A percentile compares a stretch with the other conserved stretches of the same genome.
Evolutionary conservation across 164 flowering plant genomes (phyloP).

Genomic region (Vitis rupestris): DNA sequence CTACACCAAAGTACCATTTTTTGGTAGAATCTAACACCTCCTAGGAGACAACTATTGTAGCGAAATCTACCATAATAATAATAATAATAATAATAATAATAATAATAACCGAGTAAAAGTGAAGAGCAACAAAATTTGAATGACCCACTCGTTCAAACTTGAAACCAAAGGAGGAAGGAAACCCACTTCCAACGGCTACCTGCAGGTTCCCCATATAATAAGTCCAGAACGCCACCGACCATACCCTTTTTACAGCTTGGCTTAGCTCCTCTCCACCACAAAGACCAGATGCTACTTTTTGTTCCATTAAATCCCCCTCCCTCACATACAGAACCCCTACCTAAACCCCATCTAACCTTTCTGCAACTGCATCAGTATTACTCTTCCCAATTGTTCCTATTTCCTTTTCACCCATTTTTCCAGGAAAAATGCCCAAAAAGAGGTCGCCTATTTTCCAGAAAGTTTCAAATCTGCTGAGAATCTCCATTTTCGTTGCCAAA

Average conservation of each 20-base stretch:
- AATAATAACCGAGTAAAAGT: no score
- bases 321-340: background rate
- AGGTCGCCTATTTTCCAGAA: constrained; percentile 35
- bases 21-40: no score
- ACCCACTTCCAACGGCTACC: constrained; percentile 30
- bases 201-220: constrained; percentile 3
- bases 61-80: no score
- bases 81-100: no score
- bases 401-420: background rate
- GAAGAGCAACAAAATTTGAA: no score
- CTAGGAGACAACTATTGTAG: no score
- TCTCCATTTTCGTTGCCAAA: constrained; percentile 35
- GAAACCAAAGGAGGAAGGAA: background rate
- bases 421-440: constrained; percentile 33
- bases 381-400: no score
- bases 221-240: constrained; percentile 26
- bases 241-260: constrained; percentile 29
- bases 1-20: no score
- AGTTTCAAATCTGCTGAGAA: constrained; percentile 34
- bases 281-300: background rate
- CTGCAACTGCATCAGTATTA: background rate
- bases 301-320: background rate
- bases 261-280: background rate
- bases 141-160: background rate
- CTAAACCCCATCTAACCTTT: background rate